Conservation (phyloP, 2,329 filamentous ascomycete genomes). For the Ascochyta lentis region DNA sequence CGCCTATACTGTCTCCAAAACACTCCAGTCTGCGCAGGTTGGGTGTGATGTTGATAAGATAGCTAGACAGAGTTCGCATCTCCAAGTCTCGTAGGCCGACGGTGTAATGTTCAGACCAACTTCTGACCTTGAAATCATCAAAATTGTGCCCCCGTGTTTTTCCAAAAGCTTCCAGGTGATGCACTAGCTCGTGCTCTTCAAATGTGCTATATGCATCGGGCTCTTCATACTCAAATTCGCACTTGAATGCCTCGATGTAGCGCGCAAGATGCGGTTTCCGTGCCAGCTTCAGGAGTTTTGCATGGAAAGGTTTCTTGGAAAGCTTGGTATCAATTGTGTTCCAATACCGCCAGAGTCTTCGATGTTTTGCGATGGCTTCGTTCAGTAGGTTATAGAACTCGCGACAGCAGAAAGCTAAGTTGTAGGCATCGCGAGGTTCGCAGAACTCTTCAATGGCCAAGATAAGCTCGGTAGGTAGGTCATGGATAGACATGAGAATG, state of each 20-base stretch:
- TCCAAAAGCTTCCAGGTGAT: not conserved
- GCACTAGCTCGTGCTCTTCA: not conserved
- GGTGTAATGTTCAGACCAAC: not conserved
- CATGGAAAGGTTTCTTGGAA: not conserved
- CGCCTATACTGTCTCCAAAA: not conserved
- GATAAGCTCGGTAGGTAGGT: not conserved
- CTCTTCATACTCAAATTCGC: not conserved
- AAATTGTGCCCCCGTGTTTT: not conserved
- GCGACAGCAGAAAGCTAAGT: not conserved
- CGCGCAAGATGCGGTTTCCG: not conserved
- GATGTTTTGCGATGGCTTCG: not conserved
- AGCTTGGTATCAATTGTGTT: not conserved
- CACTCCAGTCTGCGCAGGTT: not conserved
- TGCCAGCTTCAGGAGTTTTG: not conserved
- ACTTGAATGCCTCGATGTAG: not conserved
- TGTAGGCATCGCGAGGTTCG: not conserved
- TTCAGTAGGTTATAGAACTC: not conserved
- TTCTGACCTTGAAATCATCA: not conserved
- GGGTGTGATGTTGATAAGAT: not conserved
- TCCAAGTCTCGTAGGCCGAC: too few relatives aligned
- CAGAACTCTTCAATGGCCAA: not conserved
- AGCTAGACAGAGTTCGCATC: not conserved
- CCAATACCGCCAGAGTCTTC: not conserved
- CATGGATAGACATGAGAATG: not conserved
- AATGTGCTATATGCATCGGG: not conserved